Evolutionary conservation across 768 basidiomycete species (phyloP), one percentile per base, ranked within the genome.

Genomic region (Leccinum longicurvipes): DNA sequence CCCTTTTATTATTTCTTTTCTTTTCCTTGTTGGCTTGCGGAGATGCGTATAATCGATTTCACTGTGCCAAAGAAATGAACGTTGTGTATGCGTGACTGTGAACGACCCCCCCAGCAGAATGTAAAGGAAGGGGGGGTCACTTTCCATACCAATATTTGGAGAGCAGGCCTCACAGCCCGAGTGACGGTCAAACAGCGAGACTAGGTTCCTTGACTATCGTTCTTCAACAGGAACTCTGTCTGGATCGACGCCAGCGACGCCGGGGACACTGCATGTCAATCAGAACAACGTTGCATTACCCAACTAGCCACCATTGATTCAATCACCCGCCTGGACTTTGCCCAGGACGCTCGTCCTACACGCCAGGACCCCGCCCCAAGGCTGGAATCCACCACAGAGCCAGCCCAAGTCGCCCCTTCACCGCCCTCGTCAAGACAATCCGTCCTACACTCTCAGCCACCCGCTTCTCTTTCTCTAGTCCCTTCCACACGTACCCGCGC

Each of bases 401-500:
- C 71, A 60, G 56, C 58, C 66, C 62, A 67, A 49, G 60, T 62
- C 50, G 49, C 64, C 49, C 51, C 65, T 56, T 59, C 71, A 60
- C 64, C 67, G 58, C 54, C 68, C 59, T 57, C 69, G 64, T 57
- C 68, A 53, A 67, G 63, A 57, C 61, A 62, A 31, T 53, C 63
- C 41, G 57, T 62, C 52, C 64, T 65, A 19, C 70, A 64, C 61
- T 50, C 65, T 54, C 66, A 65, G 54, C 59, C 54, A 56, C 53
- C 51, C 48, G 59, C 67, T 50, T 80, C 80, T 71, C 75, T 67
- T 51, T 80, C 80, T 71, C 75, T 85, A 66, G 76, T 89, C 63
- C 87, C 87, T 60, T 75, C 83, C 61, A 84, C 83, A 58, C 84
- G 86, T 70, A 72, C 80, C 47, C 75, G 84, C 74, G 76, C 80